phyloP scores from a whole-genome alignment of 495 filamentous ascomycete species.

The Pyronema omphalodes region DNA sequence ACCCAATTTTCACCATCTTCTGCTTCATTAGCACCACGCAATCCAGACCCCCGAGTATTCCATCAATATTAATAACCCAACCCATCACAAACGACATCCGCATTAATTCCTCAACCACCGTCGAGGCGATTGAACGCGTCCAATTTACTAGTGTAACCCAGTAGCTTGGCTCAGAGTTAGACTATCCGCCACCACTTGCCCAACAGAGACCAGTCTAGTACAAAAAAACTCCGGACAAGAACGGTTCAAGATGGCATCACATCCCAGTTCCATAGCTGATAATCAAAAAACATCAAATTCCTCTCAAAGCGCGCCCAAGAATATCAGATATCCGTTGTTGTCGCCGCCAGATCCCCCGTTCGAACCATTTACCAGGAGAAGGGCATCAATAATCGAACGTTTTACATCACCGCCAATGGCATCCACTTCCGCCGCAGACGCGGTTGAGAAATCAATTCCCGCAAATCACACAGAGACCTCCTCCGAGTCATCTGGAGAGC shows the following conservation, averaged over 20 bases:
- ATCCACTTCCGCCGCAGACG: slow-evolving; percentile 18
- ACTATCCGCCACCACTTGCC: neutral
- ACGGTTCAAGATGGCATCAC: neutral
- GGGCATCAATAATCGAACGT: slow-evolving; percentile 15
- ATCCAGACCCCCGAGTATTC: too few relatives aligned
- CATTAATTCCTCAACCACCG: too few relatives aligned
- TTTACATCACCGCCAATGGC: slow-evolving; percentile 20
- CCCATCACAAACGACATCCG: too few relatives aligned
- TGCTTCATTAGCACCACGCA: too few relatives aligned
- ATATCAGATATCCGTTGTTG: neutral
- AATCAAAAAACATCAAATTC: neutral
- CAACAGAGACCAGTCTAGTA: neutral
- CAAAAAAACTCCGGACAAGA: neutral
- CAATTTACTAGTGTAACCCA: neutral
- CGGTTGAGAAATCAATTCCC: slow-evolving; percentile 19
- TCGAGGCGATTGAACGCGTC: too few relatives aligned
- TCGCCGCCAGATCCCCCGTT: neutral
- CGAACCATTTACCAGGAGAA: neutral
- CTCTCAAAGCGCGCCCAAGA: neutral
- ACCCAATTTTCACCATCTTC: too few relatives aligned
- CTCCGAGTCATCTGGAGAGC: neutral
- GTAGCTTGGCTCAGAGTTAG: neutral
- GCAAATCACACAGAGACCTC: neutral
- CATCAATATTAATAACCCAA: too few relatives aligned
- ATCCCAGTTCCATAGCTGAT: neutral